phyloP scores from a whole-genome alignment of 306 rosid genomes.

The Purshia tridentata region DNA sequence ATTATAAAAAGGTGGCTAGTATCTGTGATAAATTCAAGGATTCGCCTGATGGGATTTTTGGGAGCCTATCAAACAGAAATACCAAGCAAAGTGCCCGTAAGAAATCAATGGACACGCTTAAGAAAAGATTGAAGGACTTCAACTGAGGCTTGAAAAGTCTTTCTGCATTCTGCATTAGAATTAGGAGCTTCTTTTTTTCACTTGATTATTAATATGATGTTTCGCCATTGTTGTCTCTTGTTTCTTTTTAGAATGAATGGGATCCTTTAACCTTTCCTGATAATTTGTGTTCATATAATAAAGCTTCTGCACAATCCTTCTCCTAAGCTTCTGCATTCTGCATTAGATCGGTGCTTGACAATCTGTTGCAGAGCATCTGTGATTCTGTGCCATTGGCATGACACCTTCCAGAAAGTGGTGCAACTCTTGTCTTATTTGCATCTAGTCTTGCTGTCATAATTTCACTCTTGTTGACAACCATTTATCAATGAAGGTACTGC shows the following conservation, averaged over 20 bases:
- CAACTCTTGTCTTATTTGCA: neutral
- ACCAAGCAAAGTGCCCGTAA: slow-evolving; percentile 75
- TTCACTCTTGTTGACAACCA: neutral
- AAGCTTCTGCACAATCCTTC: neutral
- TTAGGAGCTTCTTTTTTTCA: slow-evolving; percentile 26
- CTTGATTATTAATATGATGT: neutral
- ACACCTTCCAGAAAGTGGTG: neutral
- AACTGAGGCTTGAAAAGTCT: slow-evolving; percentile 37
- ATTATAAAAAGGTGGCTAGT: slow-evolving; percentile 70
- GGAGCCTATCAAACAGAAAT: slow-evolving; percentile 76
- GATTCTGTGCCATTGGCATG: neutral
- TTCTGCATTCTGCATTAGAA: slow-evolving; percentile 38
- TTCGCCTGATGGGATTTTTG: slow-evolving; percentile 76
- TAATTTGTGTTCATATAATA: slow-evolving; percentile 8
- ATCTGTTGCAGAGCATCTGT: neutral
- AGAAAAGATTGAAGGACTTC: slow-evolving; percentile 84
- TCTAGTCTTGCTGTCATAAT: neutral
- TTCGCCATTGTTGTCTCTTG: slow-evolving; percentile 7
- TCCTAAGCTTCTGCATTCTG: no score
- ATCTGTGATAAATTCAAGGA: slow-evolving; percentile 89
- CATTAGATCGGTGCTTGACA: no score
- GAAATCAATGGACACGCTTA: slow-evolving; percentile 87
- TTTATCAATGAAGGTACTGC: neutral
- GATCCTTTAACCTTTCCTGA: slow-evolving; percentile 12
- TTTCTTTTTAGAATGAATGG: slow-evolving; percentile 20